These are phyloP conservation scores for Picochlorum sp. DNA, from an alignment of 139 green algal genomes.

Conservation along the genomic window DNA sequence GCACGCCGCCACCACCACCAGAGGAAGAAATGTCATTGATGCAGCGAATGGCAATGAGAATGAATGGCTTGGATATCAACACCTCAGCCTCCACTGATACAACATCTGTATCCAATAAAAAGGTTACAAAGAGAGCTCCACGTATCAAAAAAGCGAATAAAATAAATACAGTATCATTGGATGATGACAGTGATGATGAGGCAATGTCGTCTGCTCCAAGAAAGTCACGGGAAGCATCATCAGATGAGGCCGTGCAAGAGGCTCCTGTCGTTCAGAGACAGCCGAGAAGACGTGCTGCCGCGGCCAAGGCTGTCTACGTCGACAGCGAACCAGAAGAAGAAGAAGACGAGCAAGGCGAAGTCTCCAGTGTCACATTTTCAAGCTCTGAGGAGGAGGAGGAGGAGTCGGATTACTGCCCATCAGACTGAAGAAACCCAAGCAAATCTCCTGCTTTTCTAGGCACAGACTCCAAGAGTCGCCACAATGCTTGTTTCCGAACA, in stretches of 20 bases:
- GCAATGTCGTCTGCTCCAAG: background rate
- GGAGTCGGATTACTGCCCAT: constrained; percentile 18
- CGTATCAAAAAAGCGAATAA: background rate
- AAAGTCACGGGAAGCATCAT: too few relatives aligned
- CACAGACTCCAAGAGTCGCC: constrained; percentile 8
- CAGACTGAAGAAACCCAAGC: constrained; percentile 17
- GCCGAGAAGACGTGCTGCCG: background rate
- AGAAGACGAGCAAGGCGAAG: constrained; percentile 4
- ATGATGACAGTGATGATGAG: constrained; percentile 9
- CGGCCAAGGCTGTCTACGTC: constrained; percentile 10
- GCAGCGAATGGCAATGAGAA: constrained; percentile 33
- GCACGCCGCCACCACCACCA: constrained; percentile 16
- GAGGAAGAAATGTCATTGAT: constrained; percentile 33
- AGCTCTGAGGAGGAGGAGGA: constrained; percentile 20
- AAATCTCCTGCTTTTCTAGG: background rate
- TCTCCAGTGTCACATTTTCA: background rate
- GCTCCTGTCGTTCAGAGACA: background rate
- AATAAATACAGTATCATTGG: background rate
- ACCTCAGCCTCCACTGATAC: background rate
- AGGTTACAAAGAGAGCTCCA: background rate
- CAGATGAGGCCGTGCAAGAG: background rate
- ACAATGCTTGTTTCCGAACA: constrained; percentile 12
- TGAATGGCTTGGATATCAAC: constrained; percentile 23
- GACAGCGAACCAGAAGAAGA: constrained; percentile 18
- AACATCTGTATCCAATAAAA: constrained; percentile 1